Conservation (phyloP, 2,329 filamentous ascomycete genomes). For the Verticillium nubilum region DNA sequence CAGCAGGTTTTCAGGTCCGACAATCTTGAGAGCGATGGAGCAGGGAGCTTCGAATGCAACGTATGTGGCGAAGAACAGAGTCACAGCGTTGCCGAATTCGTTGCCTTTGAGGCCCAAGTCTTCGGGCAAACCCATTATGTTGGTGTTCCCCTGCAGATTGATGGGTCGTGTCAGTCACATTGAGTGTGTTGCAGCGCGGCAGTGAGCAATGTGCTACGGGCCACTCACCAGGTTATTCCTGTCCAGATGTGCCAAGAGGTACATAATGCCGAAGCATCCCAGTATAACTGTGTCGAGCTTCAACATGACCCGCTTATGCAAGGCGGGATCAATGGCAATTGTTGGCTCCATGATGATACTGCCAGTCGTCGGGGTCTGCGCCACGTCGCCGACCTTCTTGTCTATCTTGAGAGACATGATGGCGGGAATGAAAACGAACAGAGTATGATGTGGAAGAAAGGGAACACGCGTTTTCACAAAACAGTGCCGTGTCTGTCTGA, state of each 20-base stretch:
- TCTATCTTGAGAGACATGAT: neutral
- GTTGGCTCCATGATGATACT: slow-evolving; percentile 4
- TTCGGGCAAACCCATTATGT: slow-evolving; percentile 37
- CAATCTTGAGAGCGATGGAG: slow-evolving; percentile 23
- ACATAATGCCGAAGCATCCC: slow-evolving; percentile 18
- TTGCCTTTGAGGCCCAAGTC: slow-evolving; percentile 33
- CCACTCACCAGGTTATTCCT: slow-evolving; percentile 17
- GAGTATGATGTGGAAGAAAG: too few species aligned
- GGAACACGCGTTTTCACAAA: too few species aligned
- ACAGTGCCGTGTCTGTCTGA: too few species aligned
- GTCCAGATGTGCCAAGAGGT: slow-evolving; percentile 25
- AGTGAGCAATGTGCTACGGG: neutral
- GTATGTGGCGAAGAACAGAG: slow-evolving; percentile 45
- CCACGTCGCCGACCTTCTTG: neutral
- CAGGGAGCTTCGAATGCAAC: slow-evolving; percentile 34
- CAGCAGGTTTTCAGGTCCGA: slow-evolving; percentile 25
- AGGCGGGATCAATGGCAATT: slow-evolving; percentile 6
- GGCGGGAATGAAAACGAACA: too few species aligned
- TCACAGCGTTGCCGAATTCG: slow-evolving; percentile 34
- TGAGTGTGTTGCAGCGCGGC: too few species aligned
- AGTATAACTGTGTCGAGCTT: slow-evolving; percentile 10
- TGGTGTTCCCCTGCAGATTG: slow-evolving; percentile 34
- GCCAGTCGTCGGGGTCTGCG: slow-evolving; percentile 29
- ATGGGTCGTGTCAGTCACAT: neutral
- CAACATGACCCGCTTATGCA: slow-evolving; percentile 6